Evolutionary conservation across 192 early-diverging fungal genomes (phyloP).

Genomic region (Coemansia sp.): DNA sequence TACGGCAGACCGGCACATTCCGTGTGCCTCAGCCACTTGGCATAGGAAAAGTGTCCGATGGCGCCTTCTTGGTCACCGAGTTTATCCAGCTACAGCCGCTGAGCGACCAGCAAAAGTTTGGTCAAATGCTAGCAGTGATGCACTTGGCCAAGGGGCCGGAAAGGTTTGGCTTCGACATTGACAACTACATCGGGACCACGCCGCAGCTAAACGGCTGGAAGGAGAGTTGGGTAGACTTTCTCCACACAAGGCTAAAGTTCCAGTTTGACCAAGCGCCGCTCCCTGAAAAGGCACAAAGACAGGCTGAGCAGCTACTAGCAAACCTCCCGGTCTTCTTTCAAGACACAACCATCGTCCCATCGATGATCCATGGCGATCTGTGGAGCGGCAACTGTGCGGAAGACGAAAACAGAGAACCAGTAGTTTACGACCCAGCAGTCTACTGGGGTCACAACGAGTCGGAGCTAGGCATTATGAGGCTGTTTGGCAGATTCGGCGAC

Average conservation of each 20-base stretch:
- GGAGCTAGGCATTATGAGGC: slow-evolving; percentile 37
- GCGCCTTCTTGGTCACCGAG: slow-evolving; percentile 28
- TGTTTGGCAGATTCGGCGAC: slow-evolving; percentile 27
- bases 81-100: slow-evolving; percentile 13
- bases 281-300: background rate
- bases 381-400: slow-evolving; percentile 28
- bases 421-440: slow-evolving; percentile 33
- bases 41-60: slow-evolving; percentile 9
- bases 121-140: slow-evolving; percentile 19
- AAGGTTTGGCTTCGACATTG: slow-evolving; percentile 27
- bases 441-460: slow-evolving; percentile 46
- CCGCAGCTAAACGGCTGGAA: slow-evolving; percentile 34
- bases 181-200: slow-evolving; percentile 38
- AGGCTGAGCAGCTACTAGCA: slow-evolving; percentile 9
- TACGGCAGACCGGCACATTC: slow-evolving; percentile 13
- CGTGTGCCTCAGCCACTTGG: slow-evolving; percentile 20
- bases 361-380: slow-evolving; percentile 39
- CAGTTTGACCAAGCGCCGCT: slow-evolving; percentile 25
- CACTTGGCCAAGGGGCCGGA: slow-evolving; percentile 14
- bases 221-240: slow-evolving; percentile 26
- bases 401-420: slow-evolving; percentile 21
- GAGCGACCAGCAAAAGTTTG: slow-evolving; percentile 17
- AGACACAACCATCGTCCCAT: slow-evolving; percentile 14
- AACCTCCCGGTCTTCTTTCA: slow-evolving; percentile 24
- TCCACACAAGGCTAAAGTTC: slow-evolving; percentile 22